Conservation (phyloP, 177 flowering plant genomes). For the Vitis hybrid region DNA sequence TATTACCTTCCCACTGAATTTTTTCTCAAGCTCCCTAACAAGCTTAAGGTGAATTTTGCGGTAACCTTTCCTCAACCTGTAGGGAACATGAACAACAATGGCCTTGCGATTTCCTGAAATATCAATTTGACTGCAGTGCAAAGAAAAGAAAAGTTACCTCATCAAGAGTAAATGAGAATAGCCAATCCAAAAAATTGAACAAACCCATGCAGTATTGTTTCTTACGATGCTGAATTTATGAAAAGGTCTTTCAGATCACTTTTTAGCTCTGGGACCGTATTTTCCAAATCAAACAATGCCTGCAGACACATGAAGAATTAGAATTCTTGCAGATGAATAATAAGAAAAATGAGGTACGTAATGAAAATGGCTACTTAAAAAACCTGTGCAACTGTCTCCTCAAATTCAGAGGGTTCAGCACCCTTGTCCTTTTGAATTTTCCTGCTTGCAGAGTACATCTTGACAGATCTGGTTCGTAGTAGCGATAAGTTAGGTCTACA, state of each 20-base stretch:
- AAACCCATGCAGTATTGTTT: neutral
- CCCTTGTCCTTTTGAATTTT: slow-evolving; percentile 62
- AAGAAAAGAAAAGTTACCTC: too few relatives aligned
- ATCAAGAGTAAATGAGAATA: too few relatives aligned
- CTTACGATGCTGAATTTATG: slow-evolving; percentile 38
- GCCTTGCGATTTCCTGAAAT: slow-evolving; percentile 75
- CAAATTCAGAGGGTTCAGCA: slow-evolving; percentile 59
- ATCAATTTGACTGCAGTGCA: slow-evolving; percentile 71
- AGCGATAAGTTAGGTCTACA: too few relatives aligned
- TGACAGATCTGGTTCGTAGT: slow-evolving; percentile 8
- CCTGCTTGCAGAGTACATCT: slow-evolving; percentile 31
- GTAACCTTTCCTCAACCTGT: slow-evolving; percentile 76
- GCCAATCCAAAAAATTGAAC: neutral
- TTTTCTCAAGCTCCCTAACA: slow-evolving; percentile 93
- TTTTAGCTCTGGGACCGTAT: slow-evolving; percentile 36
- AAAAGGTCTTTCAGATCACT: slow-evolving; percentile 42
- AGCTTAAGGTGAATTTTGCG: slow-evolving; percentile 84
- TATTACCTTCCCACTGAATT: slow-evolving; percentile 76
- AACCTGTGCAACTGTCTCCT: slow-evolving; percentile 67
- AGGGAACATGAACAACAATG: slow-evolving; percentile 81
- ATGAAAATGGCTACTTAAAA: neutral
- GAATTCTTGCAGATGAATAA: neutral
- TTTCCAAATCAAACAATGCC: slow-evolving; percentile 43
- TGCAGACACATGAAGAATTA: slow-evolving; percentile 10
- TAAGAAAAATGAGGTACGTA: too few relatives aligned